phyloP scores from a whole-genome alignment of 768 basidiomycete genomes.

The Boletus rubescentipes region DNA sequence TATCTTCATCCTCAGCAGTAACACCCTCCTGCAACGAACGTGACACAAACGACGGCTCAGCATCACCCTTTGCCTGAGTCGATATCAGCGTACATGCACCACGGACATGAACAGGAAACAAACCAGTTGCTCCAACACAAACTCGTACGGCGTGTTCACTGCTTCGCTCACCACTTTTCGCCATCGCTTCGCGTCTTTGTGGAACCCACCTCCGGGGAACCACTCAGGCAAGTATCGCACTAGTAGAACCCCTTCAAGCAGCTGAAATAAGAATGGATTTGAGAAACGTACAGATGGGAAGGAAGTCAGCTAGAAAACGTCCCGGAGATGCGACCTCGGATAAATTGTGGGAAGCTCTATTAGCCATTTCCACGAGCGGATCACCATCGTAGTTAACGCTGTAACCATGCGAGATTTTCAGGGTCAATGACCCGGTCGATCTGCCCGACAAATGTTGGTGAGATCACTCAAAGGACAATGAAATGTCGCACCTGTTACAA shows the following conservation, averaged over 20 bases:
- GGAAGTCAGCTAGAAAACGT: constrained; percentile 4
- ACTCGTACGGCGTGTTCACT: constrained; percentile 2
- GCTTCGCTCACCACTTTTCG: constrained; percentile 1
- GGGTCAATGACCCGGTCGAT: too few relatives aligned
- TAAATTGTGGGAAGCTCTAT: too few relatives aligned
- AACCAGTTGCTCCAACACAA: too few relatives aligned
- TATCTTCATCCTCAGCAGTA: constrained; percentile 3
- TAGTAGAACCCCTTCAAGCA: too few relatives aligned
- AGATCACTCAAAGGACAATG: too few relatives aligned
- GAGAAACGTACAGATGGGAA: constrained; percentile 8
- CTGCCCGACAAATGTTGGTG: too few relatives aligned
- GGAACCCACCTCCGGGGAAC: constrained; percentile 20
- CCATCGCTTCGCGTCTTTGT: constrained; percentile 5
- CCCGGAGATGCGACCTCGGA: too few relatives aligned
- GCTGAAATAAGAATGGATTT: too few relatives aligned
- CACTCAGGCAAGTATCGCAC: constrained; percentile 18
- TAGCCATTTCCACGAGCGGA: too few relatives aligned
- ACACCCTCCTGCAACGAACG: constrained; percentile 4
- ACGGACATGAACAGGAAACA: not conserved
- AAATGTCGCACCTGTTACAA: too few relatives aligned
- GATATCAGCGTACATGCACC: not conserved
- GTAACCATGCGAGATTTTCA: too few relatives aligned
- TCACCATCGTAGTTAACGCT: too few relatives aligned
- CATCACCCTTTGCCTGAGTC: constrained; percentile 6
- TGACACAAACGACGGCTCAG: constrained; percentile 14